Evolutionary conservation across 1,284 basidiomycete species (phyloP).

Genomic region (Ganoderma meredithae): DNA sequence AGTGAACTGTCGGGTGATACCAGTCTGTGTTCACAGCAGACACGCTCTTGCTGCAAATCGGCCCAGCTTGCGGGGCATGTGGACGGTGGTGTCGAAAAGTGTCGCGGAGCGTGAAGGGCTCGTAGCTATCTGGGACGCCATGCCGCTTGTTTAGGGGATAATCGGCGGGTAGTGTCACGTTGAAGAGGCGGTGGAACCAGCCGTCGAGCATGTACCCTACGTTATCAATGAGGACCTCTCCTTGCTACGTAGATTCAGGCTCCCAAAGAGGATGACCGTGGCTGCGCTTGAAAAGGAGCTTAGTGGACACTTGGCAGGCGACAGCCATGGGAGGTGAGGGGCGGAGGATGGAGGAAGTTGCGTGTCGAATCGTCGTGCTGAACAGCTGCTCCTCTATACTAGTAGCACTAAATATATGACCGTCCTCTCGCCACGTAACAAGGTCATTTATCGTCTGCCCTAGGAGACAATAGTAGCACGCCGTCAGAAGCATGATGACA

Average conservation of each 20-base stretch:
- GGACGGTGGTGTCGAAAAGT: constrained; percentile 4
- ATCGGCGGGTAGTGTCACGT: constrained; percentile 34
- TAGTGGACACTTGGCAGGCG: constrained; percentile 29
- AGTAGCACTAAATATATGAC: too few relatives aligned
- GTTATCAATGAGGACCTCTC: constrained; percentile 39
- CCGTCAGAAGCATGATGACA: not conserved
- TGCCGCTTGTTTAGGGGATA: constrained; percentile 31
- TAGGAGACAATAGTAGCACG: too few relatives aligned
- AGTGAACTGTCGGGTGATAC: too few relatives aligned
- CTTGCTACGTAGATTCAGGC: constrained; percentile 30
- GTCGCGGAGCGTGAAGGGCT: constrained; percentile 16
- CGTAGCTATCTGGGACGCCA: constrained; percentile 32
- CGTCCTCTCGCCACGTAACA: too few relatives aligned
- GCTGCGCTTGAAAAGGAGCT: constrained; percentile 28
- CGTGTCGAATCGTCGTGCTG: not conserved
- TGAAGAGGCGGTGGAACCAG: constrained; percentile 42
- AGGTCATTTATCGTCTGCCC: too few relatives aligned
- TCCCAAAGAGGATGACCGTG: constrained; percentile 35
- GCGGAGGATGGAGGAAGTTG: not conserved
- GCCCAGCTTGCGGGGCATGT: constrained; percentile 1
- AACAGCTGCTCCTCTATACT: not conserved
- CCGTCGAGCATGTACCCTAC: constrained; percentile 41
- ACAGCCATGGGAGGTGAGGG: not conserved
- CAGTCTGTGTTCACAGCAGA: not conserved
- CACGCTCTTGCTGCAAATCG: constrained; percentile 25